Evolutionary conservation across 768 basidiomycete species (phyloP).

Genomic region (Pisolithus albus): DNA sequence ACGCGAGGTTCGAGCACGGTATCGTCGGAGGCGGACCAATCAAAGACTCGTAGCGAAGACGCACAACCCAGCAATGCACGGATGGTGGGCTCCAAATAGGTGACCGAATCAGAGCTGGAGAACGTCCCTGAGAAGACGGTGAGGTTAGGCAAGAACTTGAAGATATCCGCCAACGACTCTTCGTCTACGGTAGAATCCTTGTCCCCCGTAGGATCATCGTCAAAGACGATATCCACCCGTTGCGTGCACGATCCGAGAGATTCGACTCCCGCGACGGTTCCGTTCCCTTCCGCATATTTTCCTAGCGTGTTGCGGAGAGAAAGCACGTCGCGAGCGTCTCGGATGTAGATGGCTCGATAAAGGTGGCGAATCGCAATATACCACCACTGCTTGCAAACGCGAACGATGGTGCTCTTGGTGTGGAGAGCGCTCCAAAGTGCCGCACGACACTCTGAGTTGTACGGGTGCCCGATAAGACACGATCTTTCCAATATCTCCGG

Average conservation of each 20-base stretch:
- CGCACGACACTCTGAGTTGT: conserved; percentile 1
- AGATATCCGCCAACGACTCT: conserved; percentile 7
- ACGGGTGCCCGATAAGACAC: conserved; percentile 4
- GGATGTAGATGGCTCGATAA: conserved; percentile 19
- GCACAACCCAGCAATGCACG: conserved; percentile 12
- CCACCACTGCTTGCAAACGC: conserved; percentile 26
- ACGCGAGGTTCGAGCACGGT: not conserved
- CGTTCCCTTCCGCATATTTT: conserved; percentile 6
- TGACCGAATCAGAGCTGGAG: not conserved
- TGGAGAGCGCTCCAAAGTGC: conserved; percentile 14
- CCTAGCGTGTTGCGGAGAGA: conserved; percentile 14
- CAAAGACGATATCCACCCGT: conserved; percentile 20
- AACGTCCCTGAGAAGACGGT: conserved; percentile 15
- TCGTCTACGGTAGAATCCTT: not conserved
- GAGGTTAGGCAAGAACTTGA: conserved; percentile 14
- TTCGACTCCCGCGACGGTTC: conserved; percentile 3
- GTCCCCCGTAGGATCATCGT: conserved; percentile 8
- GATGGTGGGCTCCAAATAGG: conserved; percentile 6
- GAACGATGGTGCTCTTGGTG: conserved; percentile 23
- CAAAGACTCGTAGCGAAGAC: conserved; percentile 15
- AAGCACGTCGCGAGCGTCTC: conserved; percentile 9
- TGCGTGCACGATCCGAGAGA: conserved; percentile 18
- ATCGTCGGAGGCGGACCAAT: conserved; percentile 8
- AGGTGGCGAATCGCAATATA: conserved; percentile 18
- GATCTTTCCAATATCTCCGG: conserved; percentile 19